Percentiles rank a stretch among this genome's conserved stretches.
Conservation (phyloP, 2,329 filamentous ascomycete genomes). For the Colletotrichum musae region DNA sequence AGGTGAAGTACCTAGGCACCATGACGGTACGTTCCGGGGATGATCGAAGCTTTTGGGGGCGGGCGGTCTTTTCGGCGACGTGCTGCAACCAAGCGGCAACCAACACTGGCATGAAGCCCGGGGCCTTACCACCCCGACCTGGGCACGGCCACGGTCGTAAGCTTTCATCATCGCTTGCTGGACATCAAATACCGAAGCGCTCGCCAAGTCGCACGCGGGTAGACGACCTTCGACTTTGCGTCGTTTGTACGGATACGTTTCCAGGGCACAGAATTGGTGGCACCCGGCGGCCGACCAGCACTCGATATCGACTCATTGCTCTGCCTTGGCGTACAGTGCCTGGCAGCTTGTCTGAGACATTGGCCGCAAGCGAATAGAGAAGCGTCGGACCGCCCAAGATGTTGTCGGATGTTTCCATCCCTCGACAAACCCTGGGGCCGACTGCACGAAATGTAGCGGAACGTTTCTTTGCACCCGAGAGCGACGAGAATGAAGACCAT, state of each 20-base stretch:
- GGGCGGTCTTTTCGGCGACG: constrained; percentile 1
- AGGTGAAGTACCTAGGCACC: neutral
- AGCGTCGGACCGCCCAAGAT: neutral
- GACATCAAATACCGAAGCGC: neutral
- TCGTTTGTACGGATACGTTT: too few species aligned
- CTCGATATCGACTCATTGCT: too few species aligned
- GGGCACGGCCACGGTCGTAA: constrained; percentile 3
- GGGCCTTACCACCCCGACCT: constrained; percentile 6
- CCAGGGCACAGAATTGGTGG: too few species aligned
- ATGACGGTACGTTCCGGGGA: neutral
- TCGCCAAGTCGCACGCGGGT: too few species aligned
- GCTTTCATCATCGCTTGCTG: neutral
- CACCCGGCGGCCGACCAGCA: too few species aligned
- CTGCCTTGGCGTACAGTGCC: neutral
- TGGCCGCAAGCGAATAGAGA: constrained; percentile 21
- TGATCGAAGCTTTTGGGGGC: too few species aligned
- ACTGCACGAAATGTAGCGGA: neutral
- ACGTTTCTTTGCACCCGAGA: neutral
- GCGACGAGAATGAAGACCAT: neutral
- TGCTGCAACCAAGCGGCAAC: constrained; percentile 14
- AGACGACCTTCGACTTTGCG: too few species aligned
- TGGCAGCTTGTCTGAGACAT: constrained; percentile 25
- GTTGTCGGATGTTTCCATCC: constrained; percentile 12
- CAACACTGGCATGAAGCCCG: neutral
- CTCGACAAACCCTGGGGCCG: neutral